Evolutionary conservation across 2,329 filamentous ascomycete genomes (phyloP).

Genomic region (Cytospora chrysosperma): DNA sequence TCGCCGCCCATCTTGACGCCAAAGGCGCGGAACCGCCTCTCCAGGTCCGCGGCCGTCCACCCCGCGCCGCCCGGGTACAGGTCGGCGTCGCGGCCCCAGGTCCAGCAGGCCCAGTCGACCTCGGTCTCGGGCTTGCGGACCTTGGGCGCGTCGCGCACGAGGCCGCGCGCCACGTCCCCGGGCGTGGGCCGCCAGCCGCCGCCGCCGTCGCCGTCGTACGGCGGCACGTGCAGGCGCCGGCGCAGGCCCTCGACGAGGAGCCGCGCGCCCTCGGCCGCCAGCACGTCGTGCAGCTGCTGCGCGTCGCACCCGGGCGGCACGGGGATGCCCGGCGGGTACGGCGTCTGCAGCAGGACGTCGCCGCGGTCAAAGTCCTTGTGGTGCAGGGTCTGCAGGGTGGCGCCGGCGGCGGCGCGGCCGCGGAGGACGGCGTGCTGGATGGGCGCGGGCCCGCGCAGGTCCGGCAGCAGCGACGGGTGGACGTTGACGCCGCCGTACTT

Average conservation of each 20-base stretch:
- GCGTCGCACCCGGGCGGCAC: constrained; percentile 49
- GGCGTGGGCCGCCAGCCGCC: constrained; percentile 27
- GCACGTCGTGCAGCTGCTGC: constrained; percentile 44
- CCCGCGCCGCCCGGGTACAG: constrained; percentile 23
- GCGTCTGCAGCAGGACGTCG: constrained; percentile 68
- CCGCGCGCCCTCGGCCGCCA: constrained; percentile 65
- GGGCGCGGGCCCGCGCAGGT: constrained; percentile 82
- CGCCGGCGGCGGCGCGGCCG: constrained; percentile 61
- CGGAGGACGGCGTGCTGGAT: constrained; percentile 79
- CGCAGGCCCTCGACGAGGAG: constrained; percentile 69
- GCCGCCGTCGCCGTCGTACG: constrained; percentile 32
- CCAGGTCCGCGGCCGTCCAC: constrained; percentile 55
- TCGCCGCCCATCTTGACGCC: constrained; percentile 9
- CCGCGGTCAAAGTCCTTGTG: constrained; percentile 76
- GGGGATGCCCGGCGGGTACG: constrained; percentile 52
- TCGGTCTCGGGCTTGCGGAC: constrained; percentile 63
- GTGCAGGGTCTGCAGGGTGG: constrained; percentile 86
- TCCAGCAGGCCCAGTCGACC: constrained; percentile 53
- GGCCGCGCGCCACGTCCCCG: constrained; percentile 29
- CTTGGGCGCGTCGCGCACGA: constrained; percentile 64
- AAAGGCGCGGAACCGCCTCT: constrained; percentile 57
- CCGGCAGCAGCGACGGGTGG: constrained; percentile 86
- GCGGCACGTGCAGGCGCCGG: constrained; percentile 63
- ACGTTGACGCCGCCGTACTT: constrained; percentile 89
- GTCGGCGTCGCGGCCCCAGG: constrained; percentile 9